A percentile compares a stretch with the other conserved stretches of the same genome.
These are phyloP conservation scores for Fusarium sp. DNA, from an alignment of 2,329 filamentous ascomycete species.

Conservation along the genomic window DNA sequence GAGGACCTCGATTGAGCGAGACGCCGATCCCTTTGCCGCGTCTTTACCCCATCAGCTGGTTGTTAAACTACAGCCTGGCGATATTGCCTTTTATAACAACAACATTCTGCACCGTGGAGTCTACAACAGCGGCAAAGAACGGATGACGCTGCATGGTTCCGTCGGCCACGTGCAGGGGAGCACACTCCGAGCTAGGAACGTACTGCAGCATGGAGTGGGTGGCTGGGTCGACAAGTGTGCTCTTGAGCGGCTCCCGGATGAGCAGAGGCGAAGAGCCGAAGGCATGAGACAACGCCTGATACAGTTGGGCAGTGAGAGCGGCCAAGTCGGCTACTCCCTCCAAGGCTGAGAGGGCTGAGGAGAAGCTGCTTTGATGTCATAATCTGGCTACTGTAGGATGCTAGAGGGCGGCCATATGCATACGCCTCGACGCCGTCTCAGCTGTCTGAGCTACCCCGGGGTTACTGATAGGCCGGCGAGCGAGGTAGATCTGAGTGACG, in stretches of 20 bases:
- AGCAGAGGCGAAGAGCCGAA: constrained; percentile 63
- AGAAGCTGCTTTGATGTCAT: constrained; percentile 24
- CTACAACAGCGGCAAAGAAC: constrained; percentile 68
- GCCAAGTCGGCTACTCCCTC: constrained; percentile 72
- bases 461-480: constrained; percentile 12
- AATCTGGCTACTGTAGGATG: background rate
- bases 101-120: constrained; percentile 83
- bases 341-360: constrained; percentile 56
- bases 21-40: constrained; percentile 72
- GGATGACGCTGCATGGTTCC: constrained; percentile 78
- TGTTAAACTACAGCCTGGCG: constrained; percentile 76
- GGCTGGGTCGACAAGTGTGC: constrained; percentile 71
- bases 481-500: constrained; percentile 15
- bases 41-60: constrained; percentile 71
- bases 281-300: constrained; percentile 73
- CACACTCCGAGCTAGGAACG: constrained; percentile 71
- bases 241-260: constrained; percentile 60
- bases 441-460: background rate
- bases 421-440: background rate
- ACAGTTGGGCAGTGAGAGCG: constrained; percentile 68
- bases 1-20: constrained; percentile 75
- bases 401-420: background rate
- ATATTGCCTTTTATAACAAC: constrained; percentile 89
- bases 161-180: constrained; percentile 71
- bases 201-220: constrained; percentile 79